Base-by-base conservation (phyloP, 1,284 basidiomycete genomes). In the Moesziomyces parantarcticus region DNA sequence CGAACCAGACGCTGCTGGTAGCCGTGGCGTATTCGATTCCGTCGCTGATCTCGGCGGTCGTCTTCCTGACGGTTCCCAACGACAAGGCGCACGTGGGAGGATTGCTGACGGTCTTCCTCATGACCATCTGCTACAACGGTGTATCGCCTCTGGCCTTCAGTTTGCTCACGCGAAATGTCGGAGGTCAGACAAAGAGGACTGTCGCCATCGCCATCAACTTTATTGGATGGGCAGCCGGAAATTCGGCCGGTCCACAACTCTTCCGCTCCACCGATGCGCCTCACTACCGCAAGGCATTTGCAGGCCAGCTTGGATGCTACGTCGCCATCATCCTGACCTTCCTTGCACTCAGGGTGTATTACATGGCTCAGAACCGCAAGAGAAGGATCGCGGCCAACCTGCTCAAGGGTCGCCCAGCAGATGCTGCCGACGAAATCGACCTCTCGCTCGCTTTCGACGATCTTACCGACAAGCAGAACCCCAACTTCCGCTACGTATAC, bases 241-340 rank as follows among this genome's bases (percentile, higher is more conserved):
- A 79, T 59, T 65, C 69, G 3, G 61, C 65, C 8, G 72, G 76
- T 5, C 75, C 81, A 3, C 81, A 82, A 51, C 67, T 77, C 9
- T 82, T 71, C 59, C 73, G 58, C n/a, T 49, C 61, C 3, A 58
- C 59, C 16, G 67, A 76, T 34, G 67, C 71, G 16, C 56, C 81
- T 10, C 42, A 63, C 11, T 83, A 75, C 48, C 58, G 86, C 58
- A 86, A 85, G 43, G 87, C 87, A 3, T 88, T 88, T 67, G 80
- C 87, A 25, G 86, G 84, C 1, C 88, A 89, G 57, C 84, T 88
- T 32, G 84, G 87, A 39, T 84, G 88, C 56, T 88, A 88, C 61
- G 86, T 84, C 23, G 73, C 88, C 25, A 87, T 88, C 65, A 81
- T 88, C 25, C 26, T 60, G 7, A 74, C 75, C 14, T 79, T 85